Base-by-base conservation (phyloP, 179 eudicot genomes). In the Camellia oleifera region DNA sequence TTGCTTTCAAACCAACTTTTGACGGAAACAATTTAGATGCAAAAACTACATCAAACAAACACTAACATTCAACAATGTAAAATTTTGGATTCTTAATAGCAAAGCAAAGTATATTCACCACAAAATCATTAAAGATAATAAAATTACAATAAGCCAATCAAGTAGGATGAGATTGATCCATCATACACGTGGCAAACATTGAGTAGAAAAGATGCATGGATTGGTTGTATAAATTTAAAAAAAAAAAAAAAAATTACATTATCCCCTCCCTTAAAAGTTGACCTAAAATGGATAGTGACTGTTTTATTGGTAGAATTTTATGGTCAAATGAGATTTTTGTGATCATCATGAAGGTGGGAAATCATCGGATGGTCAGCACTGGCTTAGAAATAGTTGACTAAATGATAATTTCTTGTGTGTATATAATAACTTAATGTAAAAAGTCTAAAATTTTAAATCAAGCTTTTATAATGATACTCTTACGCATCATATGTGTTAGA, bases 1-100 rank as follows among this genome's bases (percentile, higher is more conserved):
- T 87, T 81, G 14, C 72, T 83, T 79, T 83, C 85, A 69, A 62
- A 81, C 80, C 81, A 46, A 15, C 79, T 78, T 72, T 80, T 45
- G 74, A 80, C 40, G 68, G 80, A n/a, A 67, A 77, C 80, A 52
- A 3, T 68, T 15, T 5, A 64, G 62, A 77, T 62, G 42, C 48
- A 18, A n/a, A 61, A 61, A 48, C 64, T 40, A 42, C 52, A 58
- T 75, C 77, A 73, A 12, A 13, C 77, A 73, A 12, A 13, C 7
- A 53, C 18, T 4, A 15, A 42, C 32, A 18, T 63, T 63, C 58
- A 77, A 52, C 44, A 20, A 12, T 23, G 72, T 23, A 64, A 13
- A 48, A 64, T 48, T 32, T 32, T 7, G 61, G 65, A 61, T 65
- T 64, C 26, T 64, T 64, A 0, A 12, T 4, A 64, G 14, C 71